Percentiles rank a stretch among this genome's conserved stretches.
These are phyloP conservation scores for Bacterosira constricta DNA, from an alignment of 108 stramenopile genomes.

Conservation along the genomic window DNA sequence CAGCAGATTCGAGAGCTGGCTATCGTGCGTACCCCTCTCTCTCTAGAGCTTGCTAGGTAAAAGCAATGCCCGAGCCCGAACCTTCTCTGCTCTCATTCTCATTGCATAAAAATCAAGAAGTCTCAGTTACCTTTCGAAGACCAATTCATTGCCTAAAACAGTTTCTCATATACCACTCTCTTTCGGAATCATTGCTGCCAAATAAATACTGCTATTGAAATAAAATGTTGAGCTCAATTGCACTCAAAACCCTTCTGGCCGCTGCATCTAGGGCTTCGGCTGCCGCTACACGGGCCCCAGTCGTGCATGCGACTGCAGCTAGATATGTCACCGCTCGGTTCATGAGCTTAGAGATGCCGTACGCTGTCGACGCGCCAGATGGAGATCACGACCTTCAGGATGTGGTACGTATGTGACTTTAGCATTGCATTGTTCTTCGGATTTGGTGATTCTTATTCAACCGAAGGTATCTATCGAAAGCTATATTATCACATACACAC, in stretches of 20 bases:
- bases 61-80: too few relatives aligned
- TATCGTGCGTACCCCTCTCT: too few relatives aligned
- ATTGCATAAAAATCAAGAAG: too few relatives aligned
- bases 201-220: background rate
- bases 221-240: background rate
- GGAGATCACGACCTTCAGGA: constrained; percentile 16
- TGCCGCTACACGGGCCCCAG: too few relatives aligned
- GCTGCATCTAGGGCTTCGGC: background rate
- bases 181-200: background rate
- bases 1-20: too few relatives aligned
- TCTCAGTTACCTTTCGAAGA: too few relatives aligned
- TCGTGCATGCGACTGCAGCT: constrained; percentile 1
- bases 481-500: too few relatives aligned
- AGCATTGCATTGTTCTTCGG: background rate
- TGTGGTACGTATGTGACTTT: background rate
- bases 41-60: too few relatives aligned
- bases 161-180: too few relatives aligned
- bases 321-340: constrained; percentile 1
- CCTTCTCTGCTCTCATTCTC: too few relatives aligned
- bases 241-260: background rate
- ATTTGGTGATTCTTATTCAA: background rate
- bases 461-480: too few relatives aligned
- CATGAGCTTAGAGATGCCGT: background rate
- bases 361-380: constrained; percentile 17
- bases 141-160: too few relatives aligned